Evolutionary conservation across 2,329 filamentous ascomycete genomes (phyloP).

Genomic region (Ophiostoma triangulosporum): DNA sequence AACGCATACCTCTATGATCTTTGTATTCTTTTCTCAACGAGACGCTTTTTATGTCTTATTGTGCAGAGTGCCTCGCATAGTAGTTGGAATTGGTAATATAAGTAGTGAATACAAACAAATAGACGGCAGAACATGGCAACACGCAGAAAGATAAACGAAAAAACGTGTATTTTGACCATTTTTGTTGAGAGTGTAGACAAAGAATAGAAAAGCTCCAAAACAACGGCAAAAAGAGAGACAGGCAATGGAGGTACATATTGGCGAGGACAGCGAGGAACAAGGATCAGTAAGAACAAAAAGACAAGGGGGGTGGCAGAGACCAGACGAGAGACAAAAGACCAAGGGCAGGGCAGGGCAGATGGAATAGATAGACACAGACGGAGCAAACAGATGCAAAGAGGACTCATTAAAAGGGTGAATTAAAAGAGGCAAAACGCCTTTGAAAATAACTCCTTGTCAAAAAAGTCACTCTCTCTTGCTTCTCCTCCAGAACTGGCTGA

Average conservation of each 20-base stretch:
- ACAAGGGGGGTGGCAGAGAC: background rate
- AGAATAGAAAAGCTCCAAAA: constrained; percentile 3
- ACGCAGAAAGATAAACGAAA: constrained; percentile 9
- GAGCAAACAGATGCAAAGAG: background rate
- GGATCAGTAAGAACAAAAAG: constrained; percentile 8
- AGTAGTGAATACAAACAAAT: background rate
- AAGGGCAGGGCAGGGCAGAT: background rate
- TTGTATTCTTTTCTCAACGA: no score
- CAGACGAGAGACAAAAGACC: background rate
- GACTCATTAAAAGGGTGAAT: constrained; percentile 6
- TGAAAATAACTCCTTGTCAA: constrained; percentile 5
- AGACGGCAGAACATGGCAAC: background rate
- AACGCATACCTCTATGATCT: no score
- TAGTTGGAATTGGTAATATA: background rate
- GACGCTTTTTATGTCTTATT: no score
- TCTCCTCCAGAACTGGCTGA: background rate
- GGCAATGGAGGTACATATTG: background rate
- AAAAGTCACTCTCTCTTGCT: constrained; percentile 6
- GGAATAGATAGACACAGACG: background rate
- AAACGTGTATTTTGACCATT: constrained; percentile 1
- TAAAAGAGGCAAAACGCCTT: constrained; percentile 16
- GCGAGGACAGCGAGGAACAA: background rate
- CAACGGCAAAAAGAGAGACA: constrained; percentile 6
- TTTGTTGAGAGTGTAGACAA: background rate
- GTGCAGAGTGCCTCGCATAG: background rate